phyloP scores from a whole-genome alignment of 2,329 filamentous ascomycete species.

The Leptodontidium sp. region DNA sequence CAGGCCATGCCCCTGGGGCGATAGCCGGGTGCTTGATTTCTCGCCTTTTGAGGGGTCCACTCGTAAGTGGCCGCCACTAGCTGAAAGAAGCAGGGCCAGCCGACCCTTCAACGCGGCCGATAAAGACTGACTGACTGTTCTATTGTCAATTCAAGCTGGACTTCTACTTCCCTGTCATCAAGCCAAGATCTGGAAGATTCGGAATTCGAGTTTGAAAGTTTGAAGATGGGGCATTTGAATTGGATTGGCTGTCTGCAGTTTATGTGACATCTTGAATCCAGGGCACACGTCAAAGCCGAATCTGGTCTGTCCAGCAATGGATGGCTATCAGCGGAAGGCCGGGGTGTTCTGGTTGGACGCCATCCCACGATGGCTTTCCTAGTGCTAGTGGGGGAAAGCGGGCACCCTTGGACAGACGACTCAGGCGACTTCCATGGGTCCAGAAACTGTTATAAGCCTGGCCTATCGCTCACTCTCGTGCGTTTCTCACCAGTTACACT shows the following conservation, averaged over 20 bases:
- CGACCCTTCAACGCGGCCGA: slow-evolving; percentile 11
- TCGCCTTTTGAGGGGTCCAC: slow-evolving; percentile 15
- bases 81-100: slow-evolving; percentile 13
- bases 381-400: slow-evolving; percentile 36
- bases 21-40: slow-evolving; percentile 2
- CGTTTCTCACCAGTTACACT: slow-evolving; percentile 18
- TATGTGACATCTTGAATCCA: slow-evolving; percentile 16
- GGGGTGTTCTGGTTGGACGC: slow-evolving; percentile 35
- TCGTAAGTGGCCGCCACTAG: slow-evolving; percentile 10
- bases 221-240: background rate
- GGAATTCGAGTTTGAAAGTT: background rate
- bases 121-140: background rate
- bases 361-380: slow-evolving; percentile 32
- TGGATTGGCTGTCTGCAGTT: slow-evolving; percentile 7
- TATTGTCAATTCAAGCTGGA: slow-evolving; percentile 12
- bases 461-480: slow-evolving; percentile 31
- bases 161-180: background rate
- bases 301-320: slow-evolving; percentile 5
- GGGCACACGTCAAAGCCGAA: slow-evolving; percentile 4
- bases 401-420: slow-evolving; percentile 21
- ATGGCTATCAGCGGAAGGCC: slow-evolving; percentile 33
- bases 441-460: slow-evolving; percentile 34
- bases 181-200: background rate
- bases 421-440: slow-evolving; percentile 27
- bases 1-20: background rate